Conservation (phyloP, 176 grass and related monocot genomes). For the Thalia dealbata region DNA sequence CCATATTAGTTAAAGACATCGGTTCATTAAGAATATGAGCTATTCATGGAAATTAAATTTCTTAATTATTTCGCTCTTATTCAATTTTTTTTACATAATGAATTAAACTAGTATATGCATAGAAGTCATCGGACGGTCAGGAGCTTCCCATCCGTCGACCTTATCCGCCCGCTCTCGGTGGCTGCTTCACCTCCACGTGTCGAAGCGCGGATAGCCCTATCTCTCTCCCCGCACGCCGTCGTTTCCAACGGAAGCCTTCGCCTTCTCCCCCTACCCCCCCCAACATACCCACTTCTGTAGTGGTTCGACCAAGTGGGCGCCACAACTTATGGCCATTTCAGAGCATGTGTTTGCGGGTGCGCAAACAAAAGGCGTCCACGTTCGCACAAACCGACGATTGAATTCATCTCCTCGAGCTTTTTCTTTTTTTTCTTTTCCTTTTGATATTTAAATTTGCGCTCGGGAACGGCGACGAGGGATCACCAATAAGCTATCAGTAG, state of each 20-base stretch:
- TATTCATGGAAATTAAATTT: too few species aligned
- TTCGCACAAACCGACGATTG: constrained; percentile 22
- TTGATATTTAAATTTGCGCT: constrained; percentile 6
- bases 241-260: too few species aligned
- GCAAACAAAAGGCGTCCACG: too few species aligned
- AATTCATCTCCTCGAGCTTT: constrained; percentile 13
- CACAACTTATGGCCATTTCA: too few species aligned
- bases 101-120: too few species aligned
- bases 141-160: neutral
- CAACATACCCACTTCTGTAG: too few species aligned
- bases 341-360: neutral
- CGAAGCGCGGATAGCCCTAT: constrained; percentile 8
- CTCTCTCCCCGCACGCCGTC: neutral
- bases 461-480: neutral
- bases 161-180: neutral
- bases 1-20: too few species aligned
- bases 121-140: neutral
- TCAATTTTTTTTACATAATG: too few species aligned
- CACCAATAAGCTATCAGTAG: neutral
- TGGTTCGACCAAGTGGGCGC: too few species aligned
- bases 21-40: too few species aligned
- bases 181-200: neutral
- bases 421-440: constrained; percentile 5
- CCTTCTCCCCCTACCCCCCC: too few species aligned
- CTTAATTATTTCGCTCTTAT: too few species aligned